Percentiles rank a stretch among this genome's conserved stretches.
Conservation (phyloP, 2,329 filamentous ascomycete species). For the Nothopassalora personata region DNA sequence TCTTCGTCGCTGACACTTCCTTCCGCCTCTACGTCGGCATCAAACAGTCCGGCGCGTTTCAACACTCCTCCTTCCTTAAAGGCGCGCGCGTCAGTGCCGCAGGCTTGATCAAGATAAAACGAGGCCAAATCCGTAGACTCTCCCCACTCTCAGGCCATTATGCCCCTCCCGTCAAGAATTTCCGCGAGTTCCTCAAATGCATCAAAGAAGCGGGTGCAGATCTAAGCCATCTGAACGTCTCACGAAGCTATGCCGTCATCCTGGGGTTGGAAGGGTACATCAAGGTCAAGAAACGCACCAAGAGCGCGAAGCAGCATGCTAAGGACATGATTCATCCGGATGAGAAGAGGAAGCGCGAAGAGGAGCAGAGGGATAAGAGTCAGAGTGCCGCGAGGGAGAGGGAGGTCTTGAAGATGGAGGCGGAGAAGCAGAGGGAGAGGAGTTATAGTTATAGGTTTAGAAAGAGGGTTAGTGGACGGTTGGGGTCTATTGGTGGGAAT, state of each 20-base stretch:
- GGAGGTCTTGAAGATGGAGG: slow-evolving; percentile 41
- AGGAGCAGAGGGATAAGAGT: slow-evolving; percentile 53
- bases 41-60: slow-evolving; percentile 81
- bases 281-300: slow-evolving; percentile 61
- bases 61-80: slow-evolving; percentile 84
- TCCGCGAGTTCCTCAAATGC: slow-evolving; percentile 71
- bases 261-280: slow-evolving; percentile 77
- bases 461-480: slow-evolving; percentile 17
- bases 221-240: slow-evolving; percentile 71
- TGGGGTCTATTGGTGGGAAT: neutral
- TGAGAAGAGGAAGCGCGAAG: slow-evolving; percentile 44
- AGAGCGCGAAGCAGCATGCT: slow-evolving; percentile 49
- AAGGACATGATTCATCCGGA: slow-evolving; percentile 60
- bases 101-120: slow-evolving; percentile 77
- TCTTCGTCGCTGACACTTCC: slow-evolving; percentile 82
- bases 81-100: slow-evolving; percentile 76
- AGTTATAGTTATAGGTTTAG: slow-evolving; percentile 32
- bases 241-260: slow-evolving; percentile 74
- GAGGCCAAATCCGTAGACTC: slow-evolving; percentile 69
- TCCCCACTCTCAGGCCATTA: slow-evolving; percentile 72
- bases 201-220: slow-evolving; percentile 71
- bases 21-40: slow-evolving; percentile 86
- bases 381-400: slow-evolving; percentile 58
- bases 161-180: slow-evolving; percentile 75
- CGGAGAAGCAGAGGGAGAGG: slow-evolving; percentile 36